Conservation (phyloP, 2,329 filamentous ascomycete genomes). For the Elsinoe batatas region DNA sequence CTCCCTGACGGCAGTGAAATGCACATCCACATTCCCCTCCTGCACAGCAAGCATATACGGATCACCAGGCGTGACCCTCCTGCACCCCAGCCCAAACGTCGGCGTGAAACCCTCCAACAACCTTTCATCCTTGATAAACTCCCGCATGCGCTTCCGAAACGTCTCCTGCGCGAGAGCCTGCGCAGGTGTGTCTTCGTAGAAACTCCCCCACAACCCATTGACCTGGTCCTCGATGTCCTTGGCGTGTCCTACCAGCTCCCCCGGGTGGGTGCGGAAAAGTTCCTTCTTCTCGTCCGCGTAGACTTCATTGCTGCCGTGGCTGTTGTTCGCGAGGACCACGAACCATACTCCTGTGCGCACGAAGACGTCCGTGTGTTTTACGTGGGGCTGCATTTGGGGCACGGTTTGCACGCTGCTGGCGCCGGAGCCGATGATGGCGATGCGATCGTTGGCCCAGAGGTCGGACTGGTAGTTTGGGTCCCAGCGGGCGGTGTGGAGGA, state of each 20-base stretch:
- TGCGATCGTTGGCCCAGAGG: conserved; percentile 33
- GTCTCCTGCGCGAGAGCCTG: conserved; percentile 32
- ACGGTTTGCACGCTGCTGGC: conserved; percentile 39
- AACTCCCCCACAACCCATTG: conserved; percentile 39
- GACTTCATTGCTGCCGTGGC: conserved; percentile 34
- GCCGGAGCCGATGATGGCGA: conserved; percentile 38
- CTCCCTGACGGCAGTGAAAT: conserved; percentile 38
- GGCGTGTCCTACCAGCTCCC: conserved; percentile 34
- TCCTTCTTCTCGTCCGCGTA: conserved; percentile 36
- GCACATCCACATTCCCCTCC: conserved; percentile 41
- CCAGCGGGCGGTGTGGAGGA: conserved; percentile 38
- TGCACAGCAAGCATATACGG: conserved; percentile 44
- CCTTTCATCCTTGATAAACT: conserved; percentile 43
- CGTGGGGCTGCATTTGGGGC: conserved; percentile 37
- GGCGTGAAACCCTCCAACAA: conserved; percentile 40
- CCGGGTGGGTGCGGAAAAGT: conserved; percentile 34
- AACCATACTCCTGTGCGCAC: conserved; percentile 39
- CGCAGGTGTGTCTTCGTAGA: conserved; percentile 34
- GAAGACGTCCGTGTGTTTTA: conserved; percentile 38
- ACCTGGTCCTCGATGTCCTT: conserved; percentile 39
- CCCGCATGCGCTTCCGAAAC: conserved; percentile 37
- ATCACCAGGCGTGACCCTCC: conserved; percentile 40
- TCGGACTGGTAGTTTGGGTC: conserved; percentile 36
- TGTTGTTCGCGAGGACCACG: conserved; percentile 37
- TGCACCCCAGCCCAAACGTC: conserved; percentile 37